These are phyloP conservation scores for Drechslerella stenobrocha DNA, from an alignment of 2,329 filamentous ascomycete species.

Conservation along the genomic window DNA sequence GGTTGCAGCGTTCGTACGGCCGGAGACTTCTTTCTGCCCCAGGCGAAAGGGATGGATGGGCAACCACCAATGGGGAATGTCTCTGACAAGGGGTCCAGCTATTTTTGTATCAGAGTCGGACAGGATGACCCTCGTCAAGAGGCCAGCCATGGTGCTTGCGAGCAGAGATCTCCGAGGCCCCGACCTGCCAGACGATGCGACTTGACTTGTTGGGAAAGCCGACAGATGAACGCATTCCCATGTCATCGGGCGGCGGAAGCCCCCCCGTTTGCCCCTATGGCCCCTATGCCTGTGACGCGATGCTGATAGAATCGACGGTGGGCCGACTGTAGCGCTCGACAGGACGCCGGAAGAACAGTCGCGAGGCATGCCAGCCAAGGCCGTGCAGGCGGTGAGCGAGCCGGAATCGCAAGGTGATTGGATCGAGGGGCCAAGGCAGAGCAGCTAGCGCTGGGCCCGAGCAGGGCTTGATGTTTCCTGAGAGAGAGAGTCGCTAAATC, in stretches of 20 bases:
- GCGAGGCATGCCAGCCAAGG: conserved; percentile 30
- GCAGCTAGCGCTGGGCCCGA: neutral
- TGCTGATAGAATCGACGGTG: too few species aligned
- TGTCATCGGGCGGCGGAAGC: conserved; percentile 40
- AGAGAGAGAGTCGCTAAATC: conserved; percentile 38
- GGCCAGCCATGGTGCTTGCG: conserved; percentile 29
- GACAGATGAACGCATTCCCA: conserved; percentile 37
- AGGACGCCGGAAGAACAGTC: conserved; percentile 5
- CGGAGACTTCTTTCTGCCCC: conserved; percentile 43
- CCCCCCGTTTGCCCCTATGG: neutral
- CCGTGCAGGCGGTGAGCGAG: conserved; percentile 29
- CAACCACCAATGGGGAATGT: conserved; percentile 48
- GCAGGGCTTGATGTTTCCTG: neutral
- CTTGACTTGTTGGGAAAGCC: conserved; percentile 16
- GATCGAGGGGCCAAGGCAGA: conserved; percentile 18
- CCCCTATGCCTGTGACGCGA: neutral
- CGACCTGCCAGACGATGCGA: conserved; percentile 8
- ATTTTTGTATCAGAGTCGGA: conserved; percentile 47
- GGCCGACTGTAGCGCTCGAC: too few species aligned
- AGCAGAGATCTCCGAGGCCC: neutral
- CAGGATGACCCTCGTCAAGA: conserved; percentile 31
- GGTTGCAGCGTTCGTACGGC: conserved; percentile 9
- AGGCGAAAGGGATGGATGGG: conserved; percentile 18
- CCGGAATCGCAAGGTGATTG: conserved; percentile 36
- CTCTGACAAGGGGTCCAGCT: conserved; percentile 44